phyloP scores from a whole-genome alignment of 805 yeast genomes.

The Schwanniomyces sp. region DNA sequence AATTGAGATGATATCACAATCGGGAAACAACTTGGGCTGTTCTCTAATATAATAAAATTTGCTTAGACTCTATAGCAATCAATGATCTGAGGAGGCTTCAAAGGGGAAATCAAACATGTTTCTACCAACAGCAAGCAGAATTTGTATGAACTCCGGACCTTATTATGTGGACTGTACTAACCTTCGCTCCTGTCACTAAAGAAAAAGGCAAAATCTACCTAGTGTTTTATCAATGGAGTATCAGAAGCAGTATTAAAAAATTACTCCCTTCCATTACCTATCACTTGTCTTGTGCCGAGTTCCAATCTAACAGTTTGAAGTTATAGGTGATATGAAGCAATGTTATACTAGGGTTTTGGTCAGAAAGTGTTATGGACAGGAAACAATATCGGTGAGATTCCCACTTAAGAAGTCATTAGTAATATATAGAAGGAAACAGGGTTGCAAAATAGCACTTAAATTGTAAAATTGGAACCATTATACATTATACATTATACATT shows the following conservation, averaged over 20 bases:
- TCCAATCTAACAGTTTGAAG: constrained; percentile 24
- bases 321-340: constrained; percentile 28
- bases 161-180: constrained; percentile 28
- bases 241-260: constrained; percentile 25
- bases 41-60: too few relatives aligned
- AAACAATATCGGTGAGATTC: constrained; percentile 20
- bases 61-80: constrained; percentile 14
- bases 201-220: constrained; percentile 23
- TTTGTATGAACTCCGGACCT: constrained; percentile 16
- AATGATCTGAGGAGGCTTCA: constrained; percentile 21
- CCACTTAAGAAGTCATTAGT: constrained; percentile 16
- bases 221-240: constrained; percentile 19
- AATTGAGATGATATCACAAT: too few relatives aligned
- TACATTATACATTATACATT: too few relatives aligned
- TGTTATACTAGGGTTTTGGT: constrained; percentile 31
- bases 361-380: constrained; percentile 34
- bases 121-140: constrained; percentile 22
- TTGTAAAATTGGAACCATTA: not conserved
- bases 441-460: not conserved
- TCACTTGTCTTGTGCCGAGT: constrained; percentile 23
- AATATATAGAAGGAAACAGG: constrained; percentile 11
- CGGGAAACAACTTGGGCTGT: too few relatives aligned
- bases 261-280: constrained; percentile 32
- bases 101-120: constrained; percentile 25
- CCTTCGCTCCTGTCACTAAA: constrained; percentile 20